Evolutionary conservation across 2,329 filamentous ascomycete genomes (phyloP).

Genomic region (Pseudocercospora cruenta): DNA sequence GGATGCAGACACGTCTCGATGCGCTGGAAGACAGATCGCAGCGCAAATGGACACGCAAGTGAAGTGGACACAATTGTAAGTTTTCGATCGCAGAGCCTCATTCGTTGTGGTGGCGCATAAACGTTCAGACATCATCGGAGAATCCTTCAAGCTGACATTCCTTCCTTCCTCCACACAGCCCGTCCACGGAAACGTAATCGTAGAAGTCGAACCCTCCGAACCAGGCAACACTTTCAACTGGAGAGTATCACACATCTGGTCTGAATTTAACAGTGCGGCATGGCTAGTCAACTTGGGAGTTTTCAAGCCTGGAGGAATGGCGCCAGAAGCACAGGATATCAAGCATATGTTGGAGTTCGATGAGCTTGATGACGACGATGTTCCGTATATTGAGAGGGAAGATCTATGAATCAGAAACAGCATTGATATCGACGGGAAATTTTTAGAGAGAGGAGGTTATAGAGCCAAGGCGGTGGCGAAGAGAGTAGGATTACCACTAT

Average conservation of each 20-base stretch:
- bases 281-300: constrained; percentile 37
- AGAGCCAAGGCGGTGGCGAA: not conserved
- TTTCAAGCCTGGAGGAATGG: constrained; percentile 26
- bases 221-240: constrained; percentile 26
- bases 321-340: constrained; percentile 15
- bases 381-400: constrained; percentile 1
- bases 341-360: constrained; percentile 20
- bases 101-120: too few species aligned
- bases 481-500: not conserved
- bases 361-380: not conserved
- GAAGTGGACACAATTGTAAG: constrained; percentile 34
- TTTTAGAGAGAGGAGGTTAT: not conserved
- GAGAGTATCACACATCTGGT: constrained; percentile 33
- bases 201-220: constrained; percentile 23
- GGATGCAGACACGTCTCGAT: constrained; percentile 35
- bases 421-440: not conserved
- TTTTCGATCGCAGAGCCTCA: not conserved
- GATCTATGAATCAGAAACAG: not conserved
- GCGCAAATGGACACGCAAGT: constrained; percentile 31
- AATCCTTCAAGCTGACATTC: constrained; percentile 3
- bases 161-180: constrained; percentile 11
- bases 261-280: constrained; percentile 40
- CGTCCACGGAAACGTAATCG: constrained; percentile 29
- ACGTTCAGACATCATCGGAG: not conserved
- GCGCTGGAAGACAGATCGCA: constrained; percentile 33